Conservation (phyloP, 495 filamentous ascomycete genomes). For the Aspergillus bertholletiae region DNA sequence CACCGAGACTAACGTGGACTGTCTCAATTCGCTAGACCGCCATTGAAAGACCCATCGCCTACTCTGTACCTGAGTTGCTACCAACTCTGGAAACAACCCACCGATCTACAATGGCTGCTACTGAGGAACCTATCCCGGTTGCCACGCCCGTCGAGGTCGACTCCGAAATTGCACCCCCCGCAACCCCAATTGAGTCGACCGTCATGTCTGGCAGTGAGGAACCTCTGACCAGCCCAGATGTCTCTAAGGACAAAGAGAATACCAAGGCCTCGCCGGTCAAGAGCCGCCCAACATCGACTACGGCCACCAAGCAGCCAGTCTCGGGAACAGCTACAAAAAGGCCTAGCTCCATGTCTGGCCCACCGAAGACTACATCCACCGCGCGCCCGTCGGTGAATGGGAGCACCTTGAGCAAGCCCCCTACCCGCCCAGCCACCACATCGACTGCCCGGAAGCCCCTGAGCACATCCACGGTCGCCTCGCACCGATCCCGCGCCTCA, state of each 20-base stretch:
- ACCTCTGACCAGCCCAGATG: slow-evolving; percentile 36
- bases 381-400: slow-evolving; percentile 26
- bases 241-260: slow-evolving; percentile 37
- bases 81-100: background rate
- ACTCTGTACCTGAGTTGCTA: background rate
- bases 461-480: slow-evolving; percentile 37
- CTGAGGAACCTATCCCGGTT: slow-evolving; percentile 32
- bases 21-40: slow-evolving; percentile 9
- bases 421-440: slow-evolving; percentile 39
- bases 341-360: slow-evolving; percentile 32
- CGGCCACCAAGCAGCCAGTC: slow-evolving; percentile 27
- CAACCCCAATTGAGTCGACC: slow-evolving; percentile 38
- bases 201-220: slow-evolving; percentile 39
- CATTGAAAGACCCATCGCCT: slow-evolving; percentile 1
- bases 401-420: slow-evolving; percentile 41
- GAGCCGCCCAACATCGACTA: slow-evolving; percentile 19
- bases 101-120: slow-evolving; percentile 32
- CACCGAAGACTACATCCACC: slow-evolving; percentile 27
- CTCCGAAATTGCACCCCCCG: slow-evolving; percentile 31
- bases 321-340: slow-evolving; percentile 33
- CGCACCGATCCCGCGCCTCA: slow-evolving; percentile 43
- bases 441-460: slow-evolving; percentile 36
- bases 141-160: slow-evolving; percentile 22
- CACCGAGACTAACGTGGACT: slow-evolving; percentile 13
- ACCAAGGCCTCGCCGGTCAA: slow-evolving; percentile 28